Percentiles rank a stretch among this genome's conserved stretches.
Evolutionary conservation across 768 basidiomycete genomes (phyloP).

Genomic region (Lentinula sp.): DNA sequence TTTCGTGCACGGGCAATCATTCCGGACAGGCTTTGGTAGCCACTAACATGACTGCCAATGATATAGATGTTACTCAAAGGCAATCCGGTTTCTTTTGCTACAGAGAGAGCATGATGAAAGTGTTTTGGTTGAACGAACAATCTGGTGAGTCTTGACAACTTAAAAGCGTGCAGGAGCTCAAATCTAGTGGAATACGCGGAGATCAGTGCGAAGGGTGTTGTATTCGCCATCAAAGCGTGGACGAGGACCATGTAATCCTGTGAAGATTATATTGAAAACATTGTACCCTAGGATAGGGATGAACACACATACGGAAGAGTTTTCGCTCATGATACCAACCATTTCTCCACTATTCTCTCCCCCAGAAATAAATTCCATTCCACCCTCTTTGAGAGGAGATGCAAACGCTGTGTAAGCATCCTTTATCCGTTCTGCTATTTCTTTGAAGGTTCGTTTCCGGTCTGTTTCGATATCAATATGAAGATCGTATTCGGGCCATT

Average conservation of each 20-base stretch:
- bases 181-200: conserved; percentile 50
- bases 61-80: conserved; percentile 41
- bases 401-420: conserved; percentile 55
- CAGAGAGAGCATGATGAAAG: conserved; percentile 34
- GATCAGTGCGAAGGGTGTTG: conserved; percentile 48
- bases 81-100: conserved; percentile 28
- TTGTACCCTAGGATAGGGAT: conserved; percentile 11
- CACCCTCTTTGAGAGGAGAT: conserved; percentile 39
- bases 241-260: conserved; percentile 53
- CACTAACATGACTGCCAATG: conserved; percentile 34
- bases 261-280: not conserved
- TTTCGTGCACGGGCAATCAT: conserved; percentile 34
- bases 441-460: conserved; percentile 33
- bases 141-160: conserved; percentile 39
- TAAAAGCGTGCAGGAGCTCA: conserved; percentile 47
- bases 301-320: conserved; percentile 47
- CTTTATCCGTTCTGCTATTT: conserved; percentile 45
- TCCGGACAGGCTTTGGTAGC: conserved; percentile 35
- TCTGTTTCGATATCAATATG: conserved; percentile 54
- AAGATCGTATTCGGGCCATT: conserved; percentile 50
- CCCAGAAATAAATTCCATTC: conserved; percentile 43
- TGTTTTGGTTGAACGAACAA: conserved; percentile 47
- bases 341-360: conserved; percentile 38
- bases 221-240: conserved; percentile 40
- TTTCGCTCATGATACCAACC: conserved; percentile 65